phyloP scores from a whole-genome alignment of 2,329 filamentous ascomycete species.

The Akanthomyces muscarius region DNA sequence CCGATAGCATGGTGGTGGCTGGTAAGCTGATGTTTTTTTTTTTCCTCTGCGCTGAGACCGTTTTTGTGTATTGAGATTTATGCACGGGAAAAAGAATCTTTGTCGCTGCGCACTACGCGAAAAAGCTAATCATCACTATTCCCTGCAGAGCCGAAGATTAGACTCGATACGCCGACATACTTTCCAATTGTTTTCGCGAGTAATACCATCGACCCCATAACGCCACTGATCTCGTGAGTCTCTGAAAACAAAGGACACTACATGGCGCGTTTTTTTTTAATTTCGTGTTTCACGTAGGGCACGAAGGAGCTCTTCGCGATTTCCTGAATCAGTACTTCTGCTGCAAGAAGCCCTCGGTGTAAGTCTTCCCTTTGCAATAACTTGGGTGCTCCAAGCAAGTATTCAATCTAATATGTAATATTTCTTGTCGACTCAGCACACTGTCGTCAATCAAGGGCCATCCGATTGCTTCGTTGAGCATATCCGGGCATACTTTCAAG shows the following conservation, averaged over 20 bases:
- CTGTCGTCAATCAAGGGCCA: conserved; percentile 22
- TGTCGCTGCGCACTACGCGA: no score
- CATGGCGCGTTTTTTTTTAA: neutral
- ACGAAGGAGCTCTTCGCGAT: conserved; percentile 25
- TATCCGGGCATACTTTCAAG: conserved; percentile 35
- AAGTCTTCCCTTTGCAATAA: conserved; percentile 24
- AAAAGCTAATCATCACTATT: no score
- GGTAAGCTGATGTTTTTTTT: neutral
- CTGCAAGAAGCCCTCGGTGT: conserved; percentile 32
- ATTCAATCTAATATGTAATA: neutral
- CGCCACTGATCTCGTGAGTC: conserved; percentile 26
- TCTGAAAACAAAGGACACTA: no score
- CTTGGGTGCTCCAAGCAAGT: neutral
- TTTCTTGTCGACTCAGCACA: neutral
- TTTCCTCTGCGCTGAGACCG: neutral
- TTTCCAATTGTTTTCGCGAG: conserved; percentile 38
- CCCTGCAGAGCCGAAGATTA: no score
- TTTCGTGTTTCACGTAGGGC: neutral
- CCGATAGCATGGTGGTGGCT: neutral
- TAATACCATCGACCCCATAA: conserved; percentile 37
- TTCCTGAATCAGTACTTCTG: conserved; percentile 29
- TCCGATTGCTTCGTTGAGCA: conserved; percentile 34
- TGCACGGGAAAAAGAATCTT: no score
- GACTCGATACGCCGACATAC: neutral
- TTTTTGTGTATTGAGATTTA: no score